These are phyloP conservation scores for Boehmeria nivea DNA, from an alignment of 306 rosid species.

Conservation along the genomic window DNA sequence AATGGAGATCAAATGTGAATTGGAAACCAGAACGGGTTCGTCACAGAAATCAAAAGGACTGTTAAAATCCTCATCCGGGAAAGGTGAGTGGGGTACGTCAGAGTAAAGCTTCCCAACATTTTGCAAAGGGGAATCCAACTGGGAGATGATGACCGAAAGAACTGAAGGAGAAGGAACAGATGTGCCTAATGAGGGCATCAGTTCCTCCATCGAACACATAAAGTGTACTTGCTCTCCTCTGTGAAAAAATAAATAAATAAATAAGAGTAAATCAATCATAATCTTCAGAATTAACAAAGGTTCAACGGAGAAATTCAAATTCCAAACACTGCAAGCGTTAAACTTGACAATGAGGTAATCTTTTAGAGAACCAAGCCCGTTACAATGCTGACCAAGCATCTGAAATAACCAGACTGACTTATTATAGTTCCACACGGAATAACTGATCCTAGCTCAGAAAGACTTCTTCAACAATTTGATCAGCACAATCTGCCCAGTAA, in stretches of 20 bases:
- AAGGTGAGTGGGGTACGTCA: slow-evolving; percentile 60
- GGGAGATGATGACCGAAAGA: slow-evolving; percentile 65
- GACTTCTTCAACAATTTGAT: too few species aligned
- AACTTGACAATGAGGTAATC: too few species aligned
- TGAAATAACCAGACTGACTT: too few species aligned
- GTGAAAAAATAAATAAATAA: too few species aligned
- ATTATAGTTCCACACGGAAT: too few species aligned
- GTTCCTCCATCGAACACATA: slow-evolving; percentile 84
- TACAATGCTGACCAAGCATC: too few species aligned
- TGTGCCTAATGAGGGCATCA: slow-evolving; percentile 91
- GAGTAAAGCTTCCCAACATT: slow-evolving; percentile 55
- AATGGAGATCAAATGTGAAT: slow-evolving; percentile 73
- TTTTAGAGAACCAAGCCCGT: too few species aligned
- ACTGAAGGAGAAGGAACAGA: slow-evolving; percentile 82
- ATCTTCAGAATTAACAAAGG: too few species aligned
- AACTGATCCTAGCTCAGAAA: too few species aligned
- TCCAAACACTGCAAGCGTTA: too few species aligned
- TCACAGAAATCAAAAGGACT: slow-evolving; percentile 79
- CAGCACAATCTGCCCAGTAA: too few species aligned
- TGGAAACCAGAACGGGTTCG: slow-evolving; percentile 49
- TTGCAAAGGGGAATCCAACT: slow-evolving; percentile 71
- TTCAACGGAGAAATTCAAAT: too few species aligned
- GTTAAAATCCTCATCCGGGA: slow-evolving; percentile 62
- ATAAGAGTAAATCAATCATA: slow-evolving; percentile 27
- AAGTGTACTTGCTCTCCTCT: slow-evolving; percentile 81